phyloP scores from a whole-genome alignment of 225 moss, liverwort and hornwort species.

The Sphagnum tenellum region DNA sequence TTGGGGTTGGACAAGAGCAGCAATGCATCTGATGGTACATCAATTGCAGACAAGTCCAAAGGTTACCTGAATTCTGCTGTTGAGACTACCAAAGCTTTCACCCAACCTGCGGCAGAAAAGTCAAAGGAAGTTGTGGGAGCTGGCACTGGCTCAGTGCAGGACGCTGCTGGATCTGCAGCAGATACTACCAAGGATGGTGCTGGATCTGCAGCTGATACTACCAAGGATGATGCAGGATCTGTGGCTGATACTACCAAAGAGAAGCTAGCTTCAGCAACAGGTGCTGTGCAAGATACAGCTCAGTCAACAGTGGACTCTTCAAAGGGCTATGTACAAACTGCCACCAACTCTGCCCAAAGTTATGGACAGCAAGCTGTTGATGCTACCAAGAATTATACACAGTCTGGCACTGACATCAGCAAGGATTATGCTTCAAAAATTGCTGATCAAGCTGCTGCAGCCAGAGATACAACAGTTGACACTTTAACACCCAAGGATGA shows the following conservation, averaged over 20 bases:
- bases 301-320: too few relatives aligned
- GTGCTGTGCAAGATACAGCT: background rate
- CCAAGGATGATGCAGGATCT: constrained; percentile 5
- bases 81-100: constrained; percentile 3
- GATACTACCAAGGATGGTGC: constrained; percentile 6
- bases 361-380: background rate
- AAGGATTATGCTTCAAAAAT: background rate
- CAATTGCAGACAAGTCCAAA: constrained; percentile 12
- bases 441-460: background rate
- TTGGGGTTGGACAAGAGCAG: too few relatives aligned
- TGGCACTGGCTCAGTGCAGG: background rate
- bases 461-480: constrained; percentile 2
- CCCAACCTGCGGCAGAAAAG: background rate
- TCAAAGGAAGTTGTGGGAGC: background rate
- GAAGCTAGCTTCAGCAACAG: constrained; percentile 7
- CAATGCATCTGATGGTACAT: constrained; percentile 4
- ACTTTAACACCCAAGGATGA: constrained; percentile 23
- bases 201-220: constrained; percentile 7
- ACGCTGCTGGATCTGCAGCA: constrained; percentile 4
- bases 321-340: constrained; percentile 5
- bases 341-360: constrained; percentile 5
- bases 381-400: background rate
- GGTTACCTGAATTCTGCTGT: constrained; percentile 10
- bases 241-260: constrained; percentile 2
- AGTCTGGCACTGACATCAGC: background rate